Conservation (phyloP, 1,284 basidiomycete genomes). For the Chondrostereum purpureum region DNA sequence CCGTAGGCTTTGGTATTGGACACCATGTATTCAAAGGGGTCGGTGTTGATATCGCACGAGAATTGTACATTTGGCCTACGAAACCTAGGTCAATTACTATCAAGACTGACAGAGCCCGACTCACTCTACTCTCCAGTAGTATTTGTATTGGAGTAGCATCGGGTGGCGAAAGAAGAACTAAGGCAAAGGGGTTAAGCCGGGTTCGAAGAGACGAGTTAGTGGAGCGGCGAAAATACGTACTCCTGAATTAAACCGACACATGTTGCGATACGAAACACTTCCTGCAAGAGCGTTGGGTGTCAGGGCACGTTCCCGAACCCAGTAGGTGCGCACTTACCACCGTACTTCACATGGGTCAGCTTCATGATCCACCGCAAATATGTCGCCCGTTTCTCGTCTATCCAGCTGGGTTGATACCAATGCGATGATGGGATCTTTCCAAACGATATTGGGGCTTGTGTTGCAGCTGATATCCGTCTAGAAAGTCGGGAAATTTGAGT, state of each 20-base stretch:
- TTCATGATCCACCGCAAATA: constrained; percentile 45
- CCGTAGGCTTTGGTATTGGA: constrained; percentile 63
- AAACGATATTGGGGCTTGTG: constrained; percentile 19
- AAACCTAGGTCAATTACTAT: neutral
- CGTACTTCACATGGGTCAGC: constrained; percentile 50
- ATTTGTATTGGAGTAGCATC: constrained; percentile 64
- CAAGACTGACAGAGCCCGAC: constrained; percentile 8
- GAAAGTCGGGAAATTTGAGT: too few species aligned
- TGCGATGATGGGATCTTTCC: constrained; percentile 45
- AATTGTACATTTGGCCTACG: constrained; percentile 65
- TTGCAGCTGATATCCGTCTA: neutral
- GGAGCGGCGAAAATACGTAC: constrained; percentile 42
- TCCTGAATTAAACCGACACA: constrained; percentile 85
- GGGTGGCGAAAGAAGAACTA: constrained; percentile 76
- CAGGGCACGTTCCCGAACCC: constrained; percentile 27
- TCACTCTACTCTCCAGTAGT: constrained; percentile 74
- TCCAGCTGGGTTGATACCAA: constrained; percentile 56
- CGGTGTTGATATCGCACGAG: constrained; percentile 73
- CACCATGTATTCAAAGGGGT: constrained; percentile 76
- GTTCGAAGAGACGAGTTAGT: constrained; percentile 1
- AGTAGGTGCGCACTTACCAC: constrained; percentile 13
- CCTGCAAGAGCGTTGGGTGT: constrained; percentile 23
- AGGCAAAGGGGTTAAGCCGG: neutral
- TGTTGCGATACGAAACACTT: constrained; percentile 58
- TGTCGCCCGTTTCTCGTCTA: constrained; percentile 52